Evolutionary conservation across 2,329 filamentous ascomycete genomes (phyloP), one percentile per base, ranked within the genome.

Genomic region (Shiraia bambusicola): DNA sequence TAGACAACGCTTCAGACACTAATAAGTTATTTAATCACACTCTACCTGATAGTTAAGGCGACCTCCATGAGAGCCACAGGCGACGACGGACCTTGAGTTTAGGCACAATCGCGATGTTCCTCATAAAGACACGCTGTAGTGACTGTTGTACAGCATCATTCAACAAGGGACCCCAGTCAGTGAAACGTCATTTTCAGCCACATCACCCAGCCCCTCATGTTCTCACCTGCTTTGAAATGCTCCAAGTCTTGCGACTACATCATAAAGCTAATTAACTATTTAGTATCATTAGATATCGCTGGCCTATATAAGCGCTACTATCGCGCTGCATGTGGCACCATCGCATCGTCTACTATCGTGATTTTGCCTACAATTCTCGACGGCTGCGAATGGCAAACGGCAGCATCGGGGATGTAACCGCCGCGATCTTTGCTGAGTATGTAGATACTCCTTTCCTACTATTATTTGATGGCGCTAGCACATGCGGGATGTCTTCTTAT

Each of bases 381-480:
- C 59, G 66, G 60, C 36, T 73, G 45, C 72, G 73, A 53, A 73
- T 73, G 69, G 72, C 70, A 59, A 65, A 61, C 56, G 67, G 65
- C 47, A 72, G 72, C 59, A 74, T 78, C 52, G 69, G 66, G 52
- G 67, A 72, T 47, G 64, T 69, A 47, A 70, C 73, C 56, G 74
- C 75, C 47, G 68, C 70, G 47, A 69, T 67, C 44, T 78, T 73
- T 69, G 75, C 76, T 63, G 73, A 76, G 76, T 79, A 76, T 64
- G 75, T 74, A 56, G 50, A 50, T 41, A 54, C 54, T 41, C 49
- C 56, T 51, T 59, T 56, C 45, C 27, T 49, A 46, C 45, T 50
- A 29, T 39, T 29, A 29, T 19, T 27, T 15, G 32, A 40, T 13
- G 34, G 33, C 34, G 28, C 30, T 13, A 52, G 48, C 40, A 49